Base-by-base conservation (phyloP, 208 protist species). In the Tritrichomonas musculus region DNA sequence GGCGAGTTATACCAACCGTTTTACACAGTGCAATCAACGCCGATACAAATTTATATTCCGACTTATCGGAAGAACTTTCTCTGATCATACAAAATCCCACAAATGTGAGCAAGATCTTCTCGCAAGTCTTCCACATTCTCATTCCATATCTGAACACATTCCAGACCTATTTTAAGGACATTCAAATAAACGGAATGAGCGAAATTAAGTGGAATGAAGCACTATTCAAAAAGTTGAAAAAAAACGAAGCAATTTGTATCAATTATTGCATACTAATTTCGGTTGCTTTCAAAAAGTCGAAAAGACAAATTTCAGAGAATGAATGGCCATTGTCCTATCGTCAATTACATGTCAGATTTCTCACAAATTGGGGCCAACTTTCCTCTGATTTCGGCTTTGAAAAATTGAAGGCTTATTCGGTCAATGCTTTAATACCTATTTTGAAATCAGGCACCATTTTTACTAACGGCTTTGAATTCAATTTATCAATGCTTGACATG, bases 261-360 rank as follows among this genome's bases (percentile, higher is more conserved):
- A 88, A 88, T 57, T 88, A 88, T 50, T 88, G 77, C 39, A 57
- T 88, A 5, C 33, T 88, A 22, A 88, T 88, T 20, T 44, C 77
- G 25, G 47, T 47, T 17, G 47, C 47, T 8, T 88, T 88, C n/a
- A 88, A 88, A 27, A 88, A 88, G 27, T 39, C 57, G 9, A 13
- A 53, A n/a, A 20, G 39, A 27, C 77, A 53, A 47, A 88, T 88
- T 88, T n/a, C 41, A 36, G 77, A 88, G 8, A 47, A 88, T 33
- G 47, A 60, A 57, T 88, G 77, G 77, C 77, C 77, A 57, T 20
- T 88, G 8, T 44, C 77, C 0, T 53, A 25, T 5, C 77, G 77
- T 20, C 77, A 88, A 47, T 39, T 88, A 27, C 33, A 47, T 33
- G 41, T 88, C 20, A 41, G 57, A 50, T 88, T 88, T 49, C 27